Conservation (phyloP, 2,329 filamentous ascomycete genomes). For the Tolypocladium guangdongense region DNA sequence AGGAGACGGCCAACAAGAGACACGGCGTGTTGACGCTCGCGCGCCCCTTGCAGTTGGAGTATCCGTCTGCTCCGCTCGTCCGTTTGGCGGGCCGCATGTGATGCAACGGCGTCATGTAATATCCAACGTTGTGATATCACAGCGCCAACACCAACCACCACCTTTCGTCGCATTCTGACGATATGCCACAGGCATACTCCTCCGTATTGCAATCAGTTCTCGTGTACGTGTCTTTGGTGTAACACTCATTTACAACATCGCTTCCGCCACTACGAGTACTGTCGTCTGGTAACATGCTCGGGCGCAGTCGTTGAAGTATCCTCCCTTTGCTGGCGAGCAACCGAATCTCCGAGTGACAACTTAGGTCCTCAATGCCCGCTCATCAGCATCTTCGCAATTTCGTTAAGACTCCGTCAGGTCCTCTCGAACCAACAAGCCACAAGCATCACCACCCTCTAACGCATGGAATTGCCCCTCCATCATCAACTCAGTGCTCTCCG, state of each 20-base stretch:
- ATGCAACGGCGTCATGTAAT: neutral
- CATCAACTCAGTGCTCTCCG: neutral
- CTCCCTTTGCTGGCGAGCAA: neutral
- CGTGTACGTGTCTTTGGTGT: neutral
- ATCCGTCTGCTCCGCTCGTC: neutral
- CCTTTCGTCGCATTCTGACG: neutral
- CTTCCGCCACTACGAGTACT: neutral
- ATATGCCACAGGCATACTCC: neutral
- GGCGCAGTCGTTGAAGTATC: neutral
- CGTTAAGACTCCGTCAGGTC: neutral
- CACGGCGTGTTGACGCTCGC: neutral
- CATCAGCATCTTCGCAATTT: neutral
- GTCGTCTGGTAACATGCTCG: neutral
- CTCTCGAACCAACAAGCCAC: neutral
- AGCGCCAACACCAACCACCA: neutral
- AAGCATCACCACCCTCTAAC: neutral
- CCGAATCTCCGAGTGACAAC: neutral
- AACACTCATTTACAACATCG: neutral
- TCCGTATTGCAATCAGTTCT: neutral
- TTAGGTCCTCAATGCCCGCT: too few species aligned
- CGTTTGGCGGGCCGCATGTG: neutral
- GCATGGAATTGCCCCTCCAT: too few species aligned
- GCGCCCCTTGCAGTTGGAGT: neutral
- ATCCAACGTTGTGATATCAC: neutral
- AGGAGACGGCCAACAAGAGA: neutral